Evolutionary conservation across 1,284 basidiomycete species (phyloP).

Genomic region (Ganoderma leucocontextum): DNA sequence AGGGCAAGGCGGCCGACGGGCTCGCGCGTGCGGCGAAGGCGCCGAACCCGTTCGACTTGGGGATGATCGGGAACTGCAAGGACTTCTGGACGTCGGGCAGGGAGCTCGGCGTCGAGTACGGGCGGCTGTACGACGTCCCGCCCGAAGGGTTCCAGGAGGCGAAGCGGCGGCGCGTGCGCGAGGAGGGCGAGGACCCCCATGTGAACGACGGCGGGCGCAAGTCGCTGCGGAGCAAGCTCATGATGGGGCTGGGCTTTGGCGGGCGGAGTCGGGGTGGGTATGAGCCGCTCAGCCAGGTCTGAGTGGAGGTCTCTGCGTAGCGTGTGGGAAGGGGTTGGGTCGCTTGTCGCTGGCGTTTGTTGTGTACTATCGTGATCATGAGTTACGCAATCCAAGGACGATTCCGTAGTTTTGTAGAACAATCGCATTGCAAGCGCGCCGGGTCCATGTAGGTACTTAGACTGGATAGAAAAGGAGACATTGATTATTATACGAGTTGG

Average conservation of each 20-base stretch:
- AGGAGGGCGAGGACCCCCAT: slow-evolving; percentile 60
- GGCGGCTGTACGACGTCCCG: slow-evolving; percentile 89
- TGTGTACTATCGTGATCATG: slow-evolving; percentile 19
- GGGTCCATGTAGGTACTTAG: neutral
- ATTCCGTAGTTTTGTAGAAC: slow-evolving; percentile 5
- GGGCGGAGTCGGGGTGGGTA: slow-evolving; percentile 60
- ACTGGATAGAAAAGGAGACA: neutral
- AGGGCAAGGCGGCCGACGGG: slow-evolving; percentile 87
- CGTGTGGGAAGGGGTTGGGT: slow-evolving; percentile 28
- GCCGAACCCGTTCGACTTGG: slow-evolving; percentile 93
- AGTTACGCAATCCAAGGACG: neutral
- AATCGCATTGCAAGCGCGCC: neutral
- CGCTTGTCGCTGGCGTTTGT: slow-evolving; percentile 16
- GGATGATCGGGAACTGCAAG: slow-evolving; percentile 85
- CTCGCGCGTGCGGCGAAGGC: slow-evolving; percentile 73
- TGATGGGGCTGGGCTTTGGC: slow-evolving; percentile 60
- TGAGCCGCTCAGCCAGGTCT: slow-evolving; percentile 69
- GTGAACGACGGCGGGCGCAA: slow-evolving; percentile 45
- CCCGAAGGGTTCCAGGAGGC: slow-evolving; percentile 82
- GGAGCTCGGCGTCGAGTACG: slow-evolving; percentile 91
- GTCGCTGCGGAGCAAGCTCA: slow-evolving; percentile 52
- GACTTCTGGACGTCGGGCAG: slow-evolving; percentile 94
- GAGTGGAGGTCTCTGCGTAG: slow-evolving; percentile 16
- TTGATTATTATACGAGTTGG: neutral
- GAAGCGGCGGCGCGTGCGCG: slow-evolving; percentile 61